Evolutionary conservation across 1,284 basidiomycete genomes (phyloP).

Genomic region (Cronartium ribicola): DNA sequence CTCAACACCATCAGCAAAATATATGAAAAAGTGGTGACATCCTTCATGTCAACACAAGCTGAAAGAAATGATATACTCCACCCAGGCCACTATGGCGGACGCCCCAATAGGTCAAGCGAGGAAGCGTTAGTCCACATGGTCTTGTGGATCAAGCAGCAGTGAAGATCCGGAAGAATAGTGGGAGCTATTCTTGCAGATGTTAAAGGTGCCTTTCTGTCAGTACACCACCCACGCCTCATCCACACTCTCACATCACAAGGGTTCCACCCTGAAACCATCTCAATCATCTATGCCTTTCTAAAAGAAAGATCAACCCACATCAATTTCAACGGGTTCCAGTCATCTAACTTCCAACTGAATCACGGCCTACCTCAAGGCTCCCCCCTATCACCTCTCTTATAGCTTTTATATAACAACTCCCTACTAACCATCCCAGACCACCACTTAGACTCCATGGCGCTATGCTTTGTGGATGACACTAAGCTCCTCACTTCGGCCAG

Average conservation of each 20-base stretch:
- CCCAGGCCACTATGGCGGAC: no score
- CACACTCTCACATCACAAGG: not conserved
- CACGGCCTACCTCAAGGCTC: not conserved
- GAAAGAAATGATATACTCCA: no score
- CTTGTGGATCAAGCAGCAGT: no score
- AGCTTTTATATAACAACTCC: not conserved
- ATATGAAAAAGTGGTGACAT: not conserved
- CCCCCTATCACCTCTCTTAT: not conserved
- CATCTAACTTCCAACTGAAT: not conserved
- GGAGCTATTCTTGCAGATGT: no score
- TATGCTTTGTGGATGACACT: not conserved
- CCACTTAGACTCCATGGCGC: not conserved
- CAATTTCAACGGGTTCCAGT: no score
- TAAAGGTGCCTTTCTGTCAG: not conserved
- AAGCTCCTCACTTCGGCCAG: not conserved
- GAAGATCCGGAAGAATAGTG: no score
- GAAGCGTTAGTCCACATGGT: no score
- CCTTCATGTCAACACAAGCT: no score
- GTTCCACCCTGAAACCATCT: not conserved
- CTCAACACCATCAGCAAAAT: not conserved
- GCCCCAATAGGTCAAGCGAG: no score
- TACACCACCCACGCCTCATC: not conserved
- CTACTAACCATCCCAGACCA: not conserved
- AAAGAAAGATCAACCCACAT: no score
- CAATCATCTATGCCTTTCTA: no score